Conservation (phyloP, 441 rosid genomes). For the Arabidopsis hybrid region DNA sequence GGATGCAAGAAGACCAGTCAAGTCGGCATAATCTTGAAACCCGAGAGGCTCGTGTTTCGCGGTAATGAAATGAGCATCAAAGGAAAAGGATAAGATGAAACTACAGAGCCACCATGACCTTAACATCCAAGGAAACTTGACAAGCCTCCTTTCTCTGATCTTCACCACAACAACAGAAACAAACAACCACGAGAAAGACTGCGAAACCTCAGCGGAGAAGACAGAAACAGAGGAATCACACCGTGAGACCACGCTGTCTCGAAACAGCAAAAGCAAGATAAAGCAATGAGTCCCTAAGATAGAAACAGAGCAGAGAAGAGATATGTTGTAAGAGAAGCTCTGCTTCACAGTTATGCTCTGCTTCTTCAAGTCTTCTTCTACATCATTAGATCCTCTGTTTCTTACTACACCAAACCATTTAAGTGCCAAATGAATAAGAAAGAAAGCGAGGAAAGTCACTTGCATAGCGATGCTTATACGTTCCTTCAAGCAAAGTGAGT, state of each 20-base stretch:
- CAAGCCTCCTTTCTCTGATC: slow-evolving; percentile 42
- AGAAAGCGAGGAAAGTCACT: slow-evolving; percentile 58
- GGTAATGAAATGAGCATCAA: slow-evolving; percentile 49
- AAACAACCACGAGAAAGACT: slow-evolving; percentile 60
- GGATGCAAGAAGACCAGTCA: slow-evolving; percentile 64
- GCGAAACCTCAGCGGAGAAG: slow-evolving; percentile 63
- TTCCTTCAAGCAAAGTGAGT: slow-evolving; percentile 70
- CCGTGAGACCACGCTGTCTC: slow-evolving; percentile 33
- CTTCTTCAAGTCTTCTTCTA: slow-evolving; percentile 45
- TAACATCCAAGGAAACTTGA: slow-evolving; percentile 72
- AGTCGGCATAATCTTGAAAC: slow-evolving; percentile 57
- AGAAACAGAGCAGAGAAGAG: slow-evolving; percentile 54
- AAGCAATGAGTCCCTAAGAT: slow-evolving; percentile 58
- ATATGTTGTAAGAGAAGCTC: slow-evolving; percentile 58
- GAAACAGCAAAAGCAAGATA: slow-evolving; percentile 54
- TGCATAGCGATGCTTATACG: slow-evolving; percentile 56
- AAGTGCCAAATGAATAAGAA: slow-evolving; percentile 45
- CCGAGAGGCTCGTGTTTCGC: slow-evolving; percentile 46
- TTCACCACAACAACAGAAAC: slow-evolving; percentile 51
- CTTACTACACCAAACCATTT: slow-evolving; percentile 42
- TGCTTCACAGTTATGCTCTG: slow-evolving; percentile 41
- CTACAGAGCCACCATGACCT: slow-evolving; percentile 91
- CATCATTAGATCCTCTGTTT: slow-evolving; percentile 42
- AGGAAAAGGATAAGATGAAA: slow-evolving; percentile 61
- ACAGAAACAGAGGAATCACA: slow-evolving; percentile 57